Evolutionary conservation across 257 asterid species (phyloP), one percentile per base, ranked within the genome.

Genomic region (Parsonsia alboflavescens): DNA sequence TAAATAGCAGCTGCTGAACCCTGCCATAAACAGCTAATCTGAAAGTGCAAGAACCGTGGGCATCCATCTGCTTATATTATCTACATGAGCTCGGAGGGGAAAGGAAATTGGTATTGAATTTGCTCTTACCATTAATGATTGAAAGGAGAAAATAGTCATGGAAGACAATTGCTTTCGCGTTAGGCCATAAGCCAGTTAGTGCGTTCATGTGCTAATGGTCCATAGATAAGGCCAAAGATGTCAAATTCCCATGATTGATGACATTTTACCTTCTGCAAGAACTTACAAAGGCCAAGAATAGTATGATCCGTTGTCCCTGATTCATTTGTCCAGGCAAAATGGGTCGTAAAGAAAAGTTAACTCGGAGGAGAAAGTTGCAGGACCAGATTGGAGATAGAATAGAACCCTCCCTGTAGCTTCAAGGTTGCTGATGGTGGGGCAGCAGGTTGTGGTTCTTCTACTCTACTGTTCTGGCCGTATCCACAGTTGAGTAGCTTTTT

Each of bases 51-150:
- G 17, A 73, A 78, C 74, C 22, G 69, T 64, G 65, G 54, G 39
- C 39, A 33, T 33, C 83, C 87, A 66, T 19, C n/a, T 53, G 81
- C 77, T 76, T 75, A 89, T 87, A 89, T 87, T 86, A 89, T 89
- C 91, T 72, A 56, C 46, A 75, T 11, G 75, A 8, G 12, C 59
- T 12, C 11, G 54, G 5, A 6, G 2, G 15, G 13, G 50, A 16
- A 42, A 19, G 26, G n/a, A 72, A 41, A 54, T 19, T 33, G 12
- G 72, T 10, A 3, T 16, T 24, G 41, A 53, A 52, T 68, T 56
- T 65, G 52, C 12, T 41, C 10, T 19, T 53, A 28, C 15, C 69
- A 30, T 11, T 36, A 66, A 6, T 70, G 54, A 68, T 44, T 68
- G 11, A 75, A 45, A 48, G 24, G 66, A 50, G 36, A 49, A 57